Conservation (phyloP, 2,329 filamentous ascomycete species). For the Alternaria conjuncta region DNA sequence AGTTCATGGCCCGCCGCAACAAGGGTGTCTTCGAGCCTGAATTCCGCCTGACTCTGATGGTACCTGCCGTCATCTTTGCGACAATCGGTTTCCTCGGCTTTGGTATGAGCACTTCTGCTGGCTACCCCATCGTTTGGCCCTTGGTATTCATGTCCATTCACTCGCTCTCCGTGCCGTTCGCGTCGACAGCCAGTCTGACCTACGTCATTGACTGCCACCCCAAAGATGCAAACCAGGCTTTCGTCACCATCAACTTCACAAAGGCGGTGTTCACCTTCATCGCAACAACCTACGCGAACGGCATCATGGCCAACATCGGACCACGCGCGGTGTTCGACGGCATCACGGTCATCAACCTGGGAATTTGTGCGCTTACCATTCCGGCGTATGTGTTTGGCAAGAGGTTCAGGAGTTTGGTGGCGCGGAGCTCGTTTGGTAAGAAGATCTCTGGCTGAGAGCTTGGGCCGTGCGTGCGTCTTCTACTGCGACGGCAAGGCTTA, state of each 20-base stretch:
- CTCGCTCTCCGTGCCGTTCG: slow-evolving; percentile 48
- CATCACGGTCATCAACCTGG: slow-evolving; percentile 76
- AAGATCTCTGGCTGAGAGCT: slow-evolving; percentile 18
- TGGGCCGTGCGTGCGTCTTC: too few species aligned
- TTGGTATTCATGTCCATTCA: slow-evolving; percentile 48
- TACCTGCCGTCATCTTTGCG: slow-evolving; percentile 39
- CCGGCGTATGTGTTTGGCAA: slow-evolving; percentile 62
- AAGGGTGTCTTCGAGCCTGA: slow-evolving; percentile 88
- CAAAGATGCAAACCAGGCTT: slow-evolving; percentile 50
- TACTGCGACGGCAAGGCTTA: not conserved
- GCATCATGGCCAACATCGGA: slow-evolving; percentile 64
- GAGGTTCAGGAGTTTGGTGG: slow-evolving; percentile 40
- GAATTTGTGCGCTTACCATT: slow-evolving; percentile 74
- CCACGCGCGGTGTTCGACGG: slow-evolving; percentile 71
- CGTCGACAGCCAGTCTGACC: slow-evolving; percentile 47
- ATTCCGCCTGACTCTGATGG: slow-evolving; percentile 64
- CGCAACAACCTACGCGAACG: slow-evolving; percentile 83
- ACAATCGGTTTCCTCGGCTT: slow-evolving; percentile 53
- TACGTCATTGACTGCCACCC: slow-evolving; percentile 53
- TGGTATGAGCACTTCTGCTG: slow-evolving; percentile 43
- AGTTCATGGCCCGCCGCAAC: slow-evolving; percentile 75
- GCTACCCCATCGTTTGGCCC: slow-evolving; percentile 34
- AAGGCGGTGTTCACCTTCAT: slow-evolving; percentile 56
- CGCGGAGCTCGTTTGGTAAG: slow-evolving; percentile 27
- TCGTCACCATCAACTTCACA: slow-evolving; percentile 52